phyloP scores from a whole-genome alignment of 1,139 yeast genomes.

The Saccharomyces pastorianus region DNA sequence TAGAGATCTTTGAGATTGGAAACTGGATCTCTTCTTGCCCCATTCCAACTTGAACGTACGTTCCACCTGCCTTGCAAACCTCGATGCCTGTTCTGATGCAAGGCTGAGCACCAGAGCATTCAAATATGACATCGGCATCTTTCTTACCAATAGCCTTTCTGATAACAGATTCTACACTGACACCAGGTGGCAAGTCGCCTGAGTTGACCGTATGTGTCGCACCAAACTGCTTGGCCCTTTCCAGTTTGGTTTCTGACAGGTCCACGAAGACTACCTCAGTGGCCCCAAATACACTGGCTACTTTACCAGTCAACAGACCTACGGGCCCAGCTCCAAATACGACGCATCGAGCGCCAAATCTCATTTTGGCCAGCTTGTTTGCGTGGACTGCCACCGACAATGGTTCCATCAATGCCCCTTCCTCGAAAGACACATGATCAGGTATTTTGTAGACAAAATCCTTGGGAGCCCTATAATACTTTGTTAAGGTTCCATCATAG shows the following conservation, averaged over 20 bases:
- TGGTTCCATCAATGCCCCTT: not conserved
- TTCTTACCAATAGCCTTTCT: not conserved
- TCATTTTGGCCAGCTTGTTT: not conserved
- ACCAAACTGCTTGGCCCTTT: not conserved
- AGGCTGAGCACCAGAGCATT: conserved; percentile 66
- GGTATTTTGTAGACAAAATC: not conserved
- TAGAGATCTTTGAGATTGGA: conserved; percentile 57
- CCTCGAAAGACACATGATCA: not conserved
- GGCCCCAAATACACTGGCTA: not conserved
- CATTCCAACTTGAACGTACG: conserved; percentile 70
- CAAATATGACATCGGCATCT: conserved; percentile 53
- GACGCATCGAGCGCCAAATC: not conserved
- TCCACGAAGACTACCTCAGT: not conserved
- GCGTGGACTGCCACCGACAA: not conserved
- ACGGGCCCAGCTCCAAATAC: not conserved
- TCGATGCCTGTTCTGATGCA: conserved; percentile 59
- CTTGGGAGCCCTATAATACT: not conserved
- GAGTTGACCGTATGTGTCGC: not conserved
- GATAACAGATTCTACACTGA: not conserved
- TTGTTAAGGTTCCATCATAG: not conserved
- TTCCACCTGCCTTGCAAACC: conserved; percentile 52
- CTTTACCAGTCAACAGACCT: not conserved
- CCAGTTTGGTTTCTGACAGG: not conserved
- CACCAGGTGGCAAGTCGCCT: not conserved
- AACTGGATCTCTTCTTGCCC: conserved; percentile 56